Percentiles rank a stretch among this genome's conserved stretches.
Evolutionary conservation across 352 stramenopile genomes (phyloP).

Genomic region (Globisporangium apiculatum): DNA sequence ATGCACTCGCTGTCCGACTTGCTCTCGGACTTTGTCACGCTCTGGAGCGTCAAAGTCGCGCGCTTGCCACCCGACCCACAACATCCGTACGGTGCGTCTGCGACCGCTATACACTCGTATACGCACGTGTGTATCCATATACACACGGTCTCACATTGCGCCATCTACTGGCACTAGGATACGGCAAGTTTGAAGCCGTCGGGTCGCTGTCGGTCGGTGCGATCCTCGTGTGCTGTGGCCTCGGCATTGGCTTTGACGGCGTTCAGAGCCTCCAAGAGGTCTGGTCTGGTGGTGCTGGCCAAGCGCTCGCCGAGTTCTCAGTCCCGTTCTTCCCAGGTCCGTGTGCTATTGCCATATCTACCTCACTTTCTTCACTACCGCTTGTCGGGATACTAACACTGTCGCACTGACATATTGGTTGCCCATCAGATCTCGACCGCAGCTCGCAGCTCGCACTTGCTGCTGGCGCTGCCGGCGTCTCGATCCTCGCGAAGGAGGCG

Average conservation of each 20-base stretch:
- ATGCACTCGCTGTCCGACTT: constrained; percentile 95
- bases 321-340: constrained; percentile 43
- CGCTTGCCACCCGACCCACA: constrained; percentile 92
- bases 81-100: constrained; percentile 68
- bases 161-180: constrained; percentile 26
- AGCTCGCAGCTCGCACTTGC: constrained; percentile 64
- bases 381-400: too few species aligned
- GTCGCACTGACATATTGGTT: too few species aligned
- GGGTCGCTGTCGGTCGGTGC: constrained; percentile 81
- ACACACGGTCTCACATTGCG: not conserved
- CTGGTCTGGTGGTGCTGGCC: constrained; percentile 26
- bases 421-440: constrained; percentile 31
- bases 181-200: constrained; percentile 88
- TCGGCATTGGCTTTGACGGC: constrained; percentile 64
- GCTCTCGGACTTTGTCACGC: constrained; percentile 94
- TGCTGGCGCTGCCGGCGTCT: constrained; percentile 78
- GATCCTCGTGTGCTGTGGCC: constrained; percentile 70
- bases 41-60: constrained; percentile 90
- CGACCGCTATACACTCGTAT: too few species aligned
- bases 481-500: constrained; percentile 92
- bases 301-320: constrained; percentile 25
- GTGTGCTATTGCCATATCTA: not conserved
- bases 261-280: constrained; percentile 71
- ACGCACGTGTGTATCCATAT: too few species aligned
- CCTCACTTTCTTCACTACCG: not conserved